Conservation (phyloP, 2,329 filamentous ascomycete genomes). For the Sordariomycetes sp. region DNA sequence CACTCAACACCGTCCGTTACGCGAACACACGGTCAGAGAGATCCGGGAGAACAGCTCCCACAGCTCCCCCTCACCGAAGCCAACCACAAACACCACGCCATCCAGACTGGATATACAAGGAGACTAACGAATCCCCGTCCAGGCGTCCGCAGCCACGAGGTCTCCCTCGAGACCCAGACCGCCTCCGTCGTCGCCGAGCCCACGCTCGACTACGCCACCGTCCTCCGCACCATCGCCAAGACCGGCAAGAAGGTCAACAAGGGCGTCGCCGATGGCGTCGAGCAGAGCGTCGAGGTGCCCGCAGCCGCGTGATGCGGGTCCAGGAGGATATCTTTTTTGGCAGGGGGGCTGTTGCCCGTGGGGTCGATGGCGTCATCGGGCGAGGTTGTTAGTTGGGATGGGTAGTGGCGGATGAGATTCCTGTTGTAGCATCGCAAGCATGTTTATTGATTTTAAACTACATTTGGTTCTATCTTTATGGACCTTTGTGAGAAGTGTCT, state of each 20-base stretch:
- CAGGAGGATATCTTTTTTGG: background rate
- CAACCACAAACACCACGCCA: background rate
- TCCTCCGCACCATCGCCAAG: constrained; percentile 84
- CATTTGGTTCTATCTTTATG: background rate
- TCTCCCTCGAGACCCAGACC: constrained; percentile 77
- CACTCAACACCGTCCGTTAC: no score
- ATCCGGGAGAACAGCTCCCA: no score
- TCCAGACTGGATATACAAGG: background rate
- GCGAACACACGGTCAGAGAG: no score
- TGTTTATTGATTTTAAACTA: background rate
- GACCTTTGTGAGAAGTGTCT: no score
- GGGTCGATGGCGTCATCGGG: background rate
- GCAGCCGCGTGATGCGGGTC: constrained; percentile 10
- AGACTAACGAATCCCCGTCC: constrained; percentile 7
- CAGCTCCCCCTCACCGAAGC: background rate
- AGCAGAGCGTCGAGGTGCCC: constrained; percentile 36
- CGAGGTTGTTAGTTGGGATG: background rate
- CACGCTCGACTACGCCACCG: constrained; percentile 63
- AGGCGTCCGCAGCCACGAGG: constrained; percentile 82
- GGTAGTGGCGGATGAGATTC: background rate
- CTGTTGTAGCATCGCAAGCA: background rate
- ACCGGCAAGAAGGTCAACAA: constrained; percentile 87
- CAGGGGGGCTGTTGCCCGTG: no score
- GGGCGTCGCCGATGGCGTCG: constrained; percentile 58
- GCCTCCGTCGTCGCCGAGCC: constrained; percentile 66